Conservation (phyloP, 1,284 basidiomycete species). For the Cryptococcus amylolentus region DNA sequence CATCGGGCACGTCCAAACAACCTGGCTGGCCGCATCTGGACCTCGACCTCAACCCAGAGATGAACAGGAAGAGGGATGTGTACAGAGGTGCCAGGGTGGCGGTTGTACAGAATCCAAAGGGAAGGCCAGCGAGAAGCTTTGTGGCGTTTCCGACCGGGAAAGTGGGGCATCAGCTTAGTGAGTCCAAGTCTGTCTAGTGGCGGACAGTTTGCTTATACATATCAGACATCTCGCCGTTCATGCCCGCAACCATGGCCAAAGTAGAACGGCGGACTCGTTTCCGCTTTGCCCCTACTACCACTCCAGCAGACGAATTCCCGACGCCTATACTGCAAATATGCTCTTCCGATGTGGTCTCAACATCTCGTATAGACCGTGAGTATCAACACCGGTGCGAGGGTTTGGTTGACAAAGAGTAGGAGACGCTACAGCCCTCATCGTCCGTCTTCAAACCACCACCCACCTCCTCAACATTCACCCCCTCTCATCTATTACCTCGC, state of each 20-base stretch:
- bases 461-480: slow-evolving; percentile 25
- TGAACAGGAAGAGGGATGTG: slow-evolving; percentile 6
- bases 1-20: slow-evolving; percentile 13
- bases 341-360: slow-evolving; percentile 19
- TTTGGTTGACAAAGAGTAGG: slow-evolving; percentile 12
- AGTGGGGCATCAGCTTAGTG: slow-evolving; percentile 33
- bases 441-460: slow-evolving; percentile 23
- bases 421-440: slow-evolving; percentile 18
- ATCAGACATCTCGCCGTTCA: slow-evolving; percentile 31
- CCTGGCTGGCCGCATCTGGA: background rate
- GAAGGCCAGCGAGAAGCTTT: slow-evolving; percentile 15
- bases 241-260: slow-evolving; percentile 12
- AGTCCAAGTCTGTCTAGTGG: slow-evolving; percentile 1
- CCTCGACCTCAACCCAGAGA: background rate
- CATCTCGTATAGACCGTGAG: slow-evolving; percentile 23
- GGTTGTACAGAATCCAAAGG: slow-evolving; percentile 12
- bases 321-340: slow-evolving; percentile 30
- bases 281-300: slow-evolving; percentile 18
- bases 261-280: slow-evolving; percentile 1
- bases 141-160: slow-evolving; percentile 30
- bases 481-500: slow-evolving; percentile 8
- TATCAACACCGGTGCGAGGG: background rate
- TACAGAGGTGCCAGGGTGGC: slow-evolving; percentile 19
- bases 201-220: background rate
- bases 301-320: slow-evolving; percentile 17